A percentile compares a stretch with the other conserved stretches of the same genome.
Conservation (phyloP, 164 flowering plant genomes). For the Tetracentron sinense region DNA sequence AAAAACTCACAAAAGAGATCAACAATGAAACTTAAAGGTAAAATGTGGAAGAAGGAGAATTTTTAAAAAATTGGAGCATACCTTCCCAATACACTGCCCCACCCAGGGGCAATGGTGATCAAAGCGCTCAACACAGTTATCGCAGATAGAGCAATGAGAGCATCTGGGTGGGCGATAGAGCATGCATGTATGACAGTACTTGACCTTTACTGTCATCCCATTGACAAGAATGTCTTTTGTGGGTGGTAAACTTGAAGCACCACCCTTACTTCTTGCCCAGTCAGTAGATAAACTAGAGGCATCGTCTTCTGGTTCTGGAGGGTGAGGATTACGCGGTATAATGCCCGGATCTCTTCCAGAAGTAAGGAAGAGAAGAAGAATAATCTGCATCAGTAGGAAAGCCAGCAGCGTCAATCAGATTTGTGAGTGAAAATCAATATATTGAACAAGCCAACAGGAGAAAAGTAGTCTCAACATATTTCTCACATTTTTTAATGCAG, state of each 20-base stretch:
- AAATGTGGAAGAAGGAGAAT: neutral
- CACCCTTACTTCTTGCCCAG: slow-evolving; percentile 26
- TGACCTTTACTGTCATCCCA: slow-evolving; percentile 50
- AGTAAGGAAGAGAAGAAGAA: slow-evolving; percentile 47
- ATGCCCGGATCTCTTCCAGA: slow-evolving; percentile 71
- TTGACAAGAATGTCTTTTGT: slow-evolving; percentile 59
- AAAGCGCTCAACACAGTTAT: slow-evolving; percentile 73
- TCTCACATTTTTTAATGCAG: too few species aligned
- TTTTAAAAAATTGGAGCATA: slow-evolving; percentile 10
- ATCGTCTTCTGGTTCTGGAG: slow-evolving; percentile 50
- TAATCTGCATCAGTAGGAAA: slow-evolving; percentile 28
- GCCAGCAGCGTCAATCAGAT: slow-evolving; percentile 7
- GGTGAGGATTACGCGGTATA: slow-evolving; percentile 54
- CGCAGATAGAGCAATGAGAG: slow-evolving; percentile 77
- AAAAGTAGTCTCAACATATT: too few species aligned
- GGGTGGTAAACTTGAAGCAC: slow-evolving; percentile 35
- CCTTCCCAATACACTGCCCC: slow-evolving; percentile 81
- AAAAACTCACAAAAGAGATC: neutral
- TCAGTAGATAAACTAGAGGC: slow-evolving; percentile 21
- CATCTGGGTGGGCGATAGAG: slow-evolving; percentile 77
- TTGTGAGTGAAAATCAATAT: neutral
- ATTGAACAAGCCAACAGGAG: too few species aligned
- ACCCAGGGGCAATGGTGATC: slow-evolving; percentile 94
- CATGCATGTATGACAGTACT: slow-evolving; percentile 75
- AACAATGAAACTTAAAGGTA: neutral